Conservation (phyloP, 495 filamentous ascomycete species). For the Entonaema liquescens region DNA sequence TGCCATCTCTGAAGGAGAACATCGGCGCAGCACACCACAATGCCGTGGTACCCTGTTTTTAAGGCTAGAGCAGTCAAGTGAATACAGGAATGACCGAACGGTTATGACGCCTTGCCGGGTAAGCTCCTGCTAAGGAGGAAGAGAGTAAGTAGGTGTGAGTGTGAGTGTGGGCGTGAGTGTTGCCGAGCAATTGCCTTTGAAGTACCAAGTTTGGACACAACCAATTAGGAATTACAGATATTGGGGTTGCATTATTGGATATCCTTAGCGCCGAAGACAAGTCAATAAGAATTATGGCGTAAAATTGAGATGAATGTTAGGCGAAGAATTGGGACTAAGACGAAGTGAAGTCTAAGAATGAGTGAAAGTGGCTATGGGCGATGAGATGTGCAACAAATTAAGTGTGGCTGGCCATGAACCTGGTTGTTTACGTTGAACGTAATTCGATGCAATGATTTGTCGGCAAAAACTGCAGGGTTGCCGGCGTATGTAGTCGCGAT, state of each 20-base stretch:
- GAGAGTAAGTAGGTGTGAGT: not conserved
- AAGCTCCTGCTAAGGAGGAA: slow-evolving; percentile 2
- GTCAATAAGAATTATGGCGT: slow-evolving; percentile 5
- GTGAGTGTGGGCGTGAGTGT: not conserved
- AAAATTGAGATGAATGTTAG: slow-evolving; percentile 5
- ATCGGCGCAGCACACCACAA: slow-evolving; percentile 46
- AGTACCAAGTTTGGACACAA: slow-evolving; percentile 34
- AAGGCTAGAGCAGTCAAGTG: not conserved
- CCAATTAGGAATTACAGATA: slow-evolving; percentile 36
- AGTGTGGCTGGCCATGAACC: slow-evolving; percentile 18
- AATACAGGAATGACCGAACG: not conserved
- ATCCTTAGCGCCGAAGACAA: not conserved
- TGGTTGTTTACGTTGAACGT: slow-evolving; percentile 30
- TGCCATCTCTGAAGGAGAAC: slow-evolving; percentile 48
- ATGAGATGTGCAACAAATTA: slow-evolving; percentile 36
- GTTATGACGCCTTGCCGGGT: not conserved
- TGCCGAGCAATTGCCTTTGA: slow-evolving; percentile 3
- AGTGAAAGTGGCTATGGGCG: slow-evolving; percentile 7
- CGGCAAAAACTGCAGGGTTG: slow-evolving; percentile 1
- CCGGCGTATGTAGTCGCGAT: slow-evolving; percentile 13
- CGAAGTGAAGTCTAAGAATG: not conserved
- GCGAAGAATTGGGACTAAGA: slow-evolving; percentile 2
- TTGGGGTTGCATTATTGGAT: slow-evolving; percentile 24
- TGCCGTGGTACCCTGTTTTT: slow-evolving; percentile 31
- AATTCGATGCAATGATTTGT: not conserved